Evolutionary conservation across 768 basidiomycete genomes (phyloP).

Genomic region (Trametes maxima): DNA sequence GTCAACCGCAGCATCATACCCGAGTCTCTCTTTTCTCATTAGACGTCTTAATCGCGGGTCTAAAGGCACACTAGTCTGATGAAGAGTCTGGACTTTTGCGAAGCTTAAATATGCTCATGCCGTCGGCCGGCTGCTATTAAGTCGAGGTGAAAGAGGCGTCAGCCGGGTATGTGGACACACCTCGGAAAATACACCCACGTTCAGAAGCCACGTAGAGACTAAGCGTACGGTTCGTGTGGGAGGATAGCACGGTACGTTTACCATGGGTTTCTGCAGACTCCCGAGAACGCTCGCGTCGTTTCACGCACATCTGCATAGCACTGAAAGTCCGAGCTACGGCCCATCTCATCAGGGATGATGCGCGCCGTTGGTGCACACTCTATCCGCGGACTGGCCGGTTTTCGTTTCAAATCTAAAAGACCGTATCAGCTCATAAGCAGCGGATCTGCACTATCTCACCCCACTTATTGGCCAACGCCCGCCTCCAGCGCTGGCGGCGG

Average conservation of each 20-base stretch:
- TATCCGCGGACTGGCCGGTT: not conserved
- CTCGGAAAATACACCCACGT: not conserved
- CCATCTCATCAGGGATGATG: conserved; percentile 4
- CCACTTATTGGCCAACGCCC: not conserved
- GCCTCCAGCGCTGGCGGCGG: not conserved
- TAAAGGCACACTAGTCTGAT: too few relatives aligned
- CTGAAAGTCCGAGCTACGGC: not conserved
- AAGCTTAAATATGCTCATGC: too few relatives aligned
- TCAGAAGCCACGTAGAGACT: not conserved
- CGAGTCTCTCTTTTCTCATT: too few relatives aligned
- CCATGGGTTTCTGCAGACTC: too few relatives aligned
- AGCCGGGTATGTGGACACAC: not conserved
- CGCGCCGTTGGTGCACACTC: not conserved
- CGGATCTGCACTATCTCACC: not conserved
- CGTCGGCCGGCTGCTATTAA: too few relatives aligned
- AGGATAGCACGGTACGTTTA: not conserved
- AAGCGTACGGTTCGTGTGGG: not conserved
- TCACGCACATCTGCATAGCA: not conserved
- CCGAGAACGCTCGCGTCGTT: not conserved
- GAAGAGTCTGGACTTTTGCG: too few relatives aligned
- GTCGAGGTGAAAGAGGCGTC: too few relatives aligned
- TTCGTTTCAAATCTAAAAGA: not conserved
- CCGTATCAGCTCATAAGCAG: not conserved
- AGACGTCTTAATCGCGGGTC: too few relatives aligned
- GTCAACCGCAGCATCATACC: too few relatives aligned